Evolutionary conservation across 441 rosid species (phyloP), one percentile per base, ranked within the genome.

Genomic region (Aleurites moluccanus): DNA sequence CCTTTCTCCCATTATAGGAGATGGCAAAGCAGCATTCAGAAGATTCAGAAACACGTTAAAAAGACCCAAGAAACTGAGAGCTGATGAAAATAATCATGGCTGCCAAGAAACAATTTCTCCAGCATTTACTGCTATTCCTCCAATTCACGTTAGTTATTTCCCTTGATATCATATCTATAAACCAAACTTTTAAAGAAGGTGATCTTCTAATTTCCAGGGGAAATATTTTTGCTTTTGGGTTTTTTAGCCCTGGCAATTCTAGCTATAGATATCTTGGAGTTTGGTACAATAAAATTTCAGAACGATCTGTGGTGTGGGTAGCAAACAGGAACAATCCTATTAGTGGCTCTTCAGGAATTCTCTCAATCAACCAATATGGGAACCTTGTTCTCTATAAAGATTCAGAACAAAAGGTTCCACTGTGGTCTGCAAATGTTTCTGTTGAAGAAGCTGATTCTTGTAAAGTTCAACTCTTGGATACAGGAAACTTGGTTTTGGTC

Each of bases 401-500:
- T 4, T 2, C 7, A 27, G 6, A 47, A 0, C 63, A n/a, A 3
- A 60, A 18, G 2, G 0, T 45, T 56, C 55, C 69, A 16, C 16
- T 74, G 1, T 79, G 78, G 82, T 70, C 78, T 11, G 20, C 78
- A 28, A 71, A 66, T 60, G 64, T 67, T 27, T 50, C 75, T 0
- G 6, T 9, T 2, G 27, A 18, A 14, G n/a, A 0, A 1, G 15
- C 27, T 6, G 52, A 27, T 5, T 2, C 53, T 20, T 9, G n/a
- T 4, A 45, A 16, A 2, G 76, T 73, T 67, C 74, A 50, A 45
- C 60, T 79, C 9, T 42, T 71, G 40, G 79, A 79, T 60, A 56
- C 76, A 2, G 82, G 82, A 50, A 79, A 79, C 45, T 21, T 79
- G 15, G 73, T 72, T 61, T n/a, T 79, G 71, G 44, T 79, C 28